Evolutionary conservation across 75 land plant species (phyloP).

Genomic region (Gnetum montanum): DNA sequence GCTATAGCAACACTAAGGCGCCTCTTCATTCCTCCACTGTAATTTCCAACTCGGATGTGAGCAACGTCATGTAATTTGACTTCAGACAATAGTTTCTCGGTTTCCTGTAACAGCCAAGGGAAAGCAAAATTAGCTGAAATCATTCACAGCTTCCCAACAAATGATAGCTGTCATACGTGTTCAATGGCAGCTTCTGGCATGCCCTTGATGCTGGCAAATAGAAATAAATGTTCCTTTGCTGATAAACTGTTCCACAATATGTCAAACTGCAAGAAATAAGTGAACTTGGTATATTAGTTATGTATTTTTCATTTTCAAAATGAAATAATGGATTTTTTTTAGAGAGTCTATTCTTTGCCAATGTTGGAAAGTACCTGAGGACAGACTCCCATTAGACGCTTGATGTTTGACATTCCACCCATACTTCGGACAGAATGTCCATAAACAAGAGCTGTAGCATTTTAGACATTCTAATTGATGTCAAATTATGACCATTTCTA

Average conservation of each 20-base stretch:
- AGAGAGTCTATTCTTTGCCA: too few relatives aligned
- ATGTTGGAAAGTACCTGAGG: constrained; percentile 60
- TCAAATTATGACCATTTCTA: too few relatives aligned
- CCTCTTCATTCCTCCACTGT: constrained; percentile 98
- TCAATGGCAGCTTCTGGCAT: constrained; percentile 46
- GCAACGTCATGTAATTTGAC: constrained; percentile 70
- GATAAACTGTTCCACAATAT: constrained; percentile 85
- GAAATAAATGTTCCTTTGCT: constrained; percentile 72
- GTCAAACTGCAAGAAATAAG: constrained; percentile 57
- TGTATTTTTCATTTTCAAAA: too few relatives aligned
- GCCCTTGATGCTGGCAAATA: constrained; percentile 92
- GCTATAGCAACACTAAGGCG: constrained; percentile 94
- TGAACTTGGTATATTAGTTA: too few relatives aligned
- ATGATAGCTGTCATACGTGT: constrained; percentile 51
- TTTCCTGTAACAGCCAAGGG: constrained; percentile 53
- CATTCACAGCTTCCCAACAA: too few relatives aligned
- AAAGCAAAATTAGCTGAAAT: too few relatives aligned
- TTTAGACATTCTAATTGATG: too few relatives aligned
- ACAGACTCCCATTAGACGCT: constrained; percentile 88
- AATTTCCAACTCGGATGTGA: constrained; percentile 63
- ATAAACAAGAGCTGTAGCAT: constrained; percentile 77
- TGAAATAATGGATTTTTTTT: too few relatives aligned
- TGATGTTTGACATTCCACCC: constrained; percentile 68
- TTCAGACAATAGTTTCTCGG: constrained; percentile 54
- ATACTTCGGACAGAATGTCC: constrained; percentile 75